phyloP scores from a whole-genome alignment of 345 rosid genomes.

The Camelina laxa region DNA sequence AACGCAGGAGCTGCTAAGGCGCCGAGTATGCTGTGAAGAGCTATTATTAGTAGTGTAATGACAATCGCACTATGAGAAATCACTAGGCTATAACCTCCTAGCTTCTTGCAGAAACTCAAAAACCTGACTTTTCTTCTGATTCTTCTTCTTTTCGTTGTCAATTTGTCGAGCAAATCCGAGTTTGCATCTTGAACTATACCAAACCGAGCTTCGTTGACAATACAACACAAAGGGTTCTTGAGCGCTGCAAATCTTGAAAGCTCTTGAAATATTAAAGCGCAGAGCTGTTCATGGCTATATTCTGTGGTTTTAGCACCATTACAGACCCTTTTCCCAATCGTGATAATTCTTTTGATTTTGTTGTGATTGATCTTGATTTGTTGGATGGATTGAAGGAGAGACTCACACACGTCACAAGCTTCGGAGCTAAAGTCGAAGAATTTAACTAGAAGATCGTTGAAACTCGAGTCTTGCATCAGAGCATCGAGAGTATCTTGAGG shows the following conservation, averaged over 20 bases:
- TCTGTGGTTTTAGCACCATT: slow-evolving; percentile 36
- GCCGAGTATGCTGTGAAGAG: slow-evolving; percentile 70
- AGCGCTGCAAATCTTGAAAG: slow-evolving; percentile 56
- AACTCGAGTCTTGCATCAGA: slow-evolving; percentile 45
- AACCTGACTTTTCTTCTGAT: slow-evolving; percentile 53
- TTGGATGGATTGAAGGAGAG: slow-evolving; percentile 63
- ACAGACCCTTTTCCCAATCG: slow-evolving; percentile 44
- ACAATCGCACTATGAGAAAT: slow-evolving; percentile 53
- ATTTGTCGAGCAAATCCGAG: slow-evolving; percentile 48
- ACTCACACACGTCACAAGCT: slow-evolving; percentile 63
- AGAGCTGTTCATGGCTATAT: slow-evolving; percentile 16
- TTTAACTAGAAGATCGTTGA: slow-evolving; percentile 52
- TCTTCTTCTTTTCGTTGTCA: slow-evolving; percentile 56
- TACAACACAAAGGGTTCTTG: slow-evolving; percentile 61
- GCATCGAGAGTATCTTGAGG: slow-evolving; percentile 53
- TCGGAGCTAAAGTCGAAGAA: slow-evolving; percentile 63
- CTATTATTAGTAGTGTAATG: slow-evolving; percentile 50
- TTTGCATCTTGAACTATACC: slow-evolving; percentile 50
- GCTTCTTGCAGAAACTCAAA: slow-evolving; percentile 50
- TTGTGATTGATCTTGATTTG: slow-evolving; percentile 56
- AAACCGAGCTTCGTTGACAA: slow-evolving; percentile 46
- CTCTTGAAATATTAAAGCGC: slow-evolving; percentile 49
- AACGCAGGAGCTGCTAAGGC: slow-evolving; percentile 65
- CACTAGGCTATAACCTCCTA: slow-evolving; percentile 53
- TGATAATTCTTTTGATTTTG: slow-evolving; percentile 59